These are phyloP conservation scores for Metschnikowia gelsemii DNA, from an alignment of 805 yeast genomes.

Conservation along the genomic window DNA sequence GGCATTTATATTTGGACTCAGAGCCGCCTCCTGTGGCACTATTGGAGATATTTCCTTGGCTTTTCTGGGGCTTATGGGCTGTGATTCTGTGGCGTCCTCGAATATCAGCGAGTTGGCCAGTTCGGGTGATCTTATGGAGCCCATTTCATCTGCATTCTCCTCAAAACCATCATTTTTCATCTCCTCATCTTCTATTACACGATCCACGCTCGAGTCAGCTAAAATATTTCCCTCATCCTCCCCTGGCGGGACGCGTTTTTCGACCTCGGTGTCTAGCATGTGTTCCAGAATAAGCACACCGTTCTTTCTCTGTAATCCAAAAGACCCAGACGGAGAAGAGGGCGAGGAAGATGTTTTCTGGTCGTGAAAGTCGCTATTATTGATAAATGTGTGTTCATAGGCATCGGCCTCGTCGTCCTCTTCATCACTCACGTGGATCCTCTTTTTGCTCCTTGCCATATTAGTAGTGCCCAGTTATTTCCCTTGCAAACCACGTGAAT, in stretches of 20 bases:
- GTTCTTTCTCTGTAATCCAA: too few species aligned
- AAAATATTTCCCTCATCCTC: too few species aligned
- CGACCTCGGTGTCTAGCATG: too few species aligned
- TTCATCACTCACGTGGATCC: slow-evolving; percentile 20
- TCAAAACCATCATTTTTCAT: too few species aligned
- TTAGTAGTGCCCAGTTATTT: neutral
- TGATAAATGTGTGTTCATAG: slow-evolving; percentile 30
- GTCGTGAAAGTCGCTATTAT: slow-evolving; percentile 38
- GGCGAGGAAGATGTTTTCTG: too few species aligned
- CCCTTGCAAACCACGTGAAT: too few species aligned
- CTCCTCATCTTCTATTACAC: too few species aligned
- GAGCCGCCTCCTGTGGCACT: neutral
- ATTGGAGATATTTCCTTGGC: neutral
- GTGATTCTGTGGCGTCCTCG: slow-evolving; percentile 11
- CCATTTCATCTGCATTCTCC: too few species aligned
- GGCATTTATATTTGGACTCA: neutral
- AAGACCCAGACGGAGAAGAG: too few species aligned
- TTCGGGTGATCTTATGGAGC: neutral
- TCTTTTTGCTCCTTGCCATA: slow-evolving; percentile 12
- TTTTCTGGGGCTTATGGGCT: neutral
- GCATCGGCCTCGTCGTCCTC: slow-evolving; percentile 17
- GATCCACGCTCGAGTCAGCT: too few species aligned
- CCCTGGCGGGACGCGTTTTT: too few species aligned
- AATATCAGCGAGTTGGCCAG: slow-evolving; percentile 8
- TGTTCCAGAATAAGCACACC: too few species aligned